Conservation (phyloP, 352 stramenopile species). For the Phytophthora pluvialis region DNA sequence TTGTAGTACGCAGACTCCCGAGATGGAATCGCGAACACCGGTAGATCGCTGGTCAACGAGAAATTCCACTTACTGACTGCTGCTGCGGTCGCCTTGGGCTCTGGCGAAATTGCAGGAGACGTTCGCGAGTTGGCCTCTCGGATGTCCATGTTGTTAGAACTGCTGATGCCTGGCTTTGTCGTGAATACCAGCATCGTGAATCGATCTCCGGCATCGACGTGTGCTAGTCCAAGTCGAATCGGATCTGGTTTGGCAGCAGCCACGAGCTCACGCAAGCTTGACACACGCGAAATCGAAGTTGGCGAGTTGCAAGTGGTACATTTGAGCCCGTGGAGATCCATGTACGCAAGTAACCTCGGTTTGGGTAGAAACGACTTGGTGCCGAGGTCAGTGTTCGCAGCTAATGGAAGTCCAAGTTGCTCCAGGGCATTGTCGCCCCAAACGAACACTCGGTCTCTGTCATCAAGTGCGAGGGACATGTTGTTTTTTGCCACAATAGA, state of each 20-base stretch:
- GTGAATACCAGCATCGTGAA: conserved; percentile 61
- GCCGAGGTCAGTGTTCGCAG: conserved; percentile 5
- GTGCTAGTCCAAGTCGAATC: conserved; percentile 42
- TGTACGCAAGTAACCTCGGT: conserved; percentile 53
- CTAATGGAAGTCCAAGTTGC: conserved; percentile 41
- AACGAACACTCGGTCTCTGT: conserved; percentile 51
- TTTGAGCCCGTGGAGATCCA: conserved; percentile 42
- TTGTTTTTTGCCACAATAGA: conserved; percentile 43
- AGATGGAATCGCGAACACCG: conserved; percentile 49
- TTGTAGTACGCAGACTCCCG: conserved; percentile 53
- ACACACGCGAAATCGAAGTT: conserved; percentile 19
- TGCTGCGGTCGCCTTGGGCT: neutral
- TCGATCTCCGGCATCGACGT: conserved; percentile 48
- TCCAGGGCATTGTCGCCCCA: conserved; percentile 56
- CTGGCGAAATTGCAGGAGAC: conserved; percentile 5
- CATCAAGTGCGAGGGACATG: conserved; percentile 49
- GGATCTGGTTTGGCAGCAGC: conserved; percentile 24
- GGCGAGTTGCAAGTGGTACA: neutral
- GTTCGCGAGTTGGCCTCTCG: neutral
- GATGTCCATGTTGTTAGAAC: neutral
- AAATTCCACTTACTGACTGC: conserved; percentile 47
- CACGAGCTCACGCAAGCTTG: conserved; percentile 45
- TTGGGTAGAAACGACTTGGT: conserved; percentile 24
- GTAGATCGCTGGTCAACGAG: conserved; percentile 36
- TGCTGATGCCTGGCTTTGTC: conserved; percentile 42